phyloP scores from a whole-genome alignment of 805 yeast species.

The Barnettozyma siamensis region DNA sequence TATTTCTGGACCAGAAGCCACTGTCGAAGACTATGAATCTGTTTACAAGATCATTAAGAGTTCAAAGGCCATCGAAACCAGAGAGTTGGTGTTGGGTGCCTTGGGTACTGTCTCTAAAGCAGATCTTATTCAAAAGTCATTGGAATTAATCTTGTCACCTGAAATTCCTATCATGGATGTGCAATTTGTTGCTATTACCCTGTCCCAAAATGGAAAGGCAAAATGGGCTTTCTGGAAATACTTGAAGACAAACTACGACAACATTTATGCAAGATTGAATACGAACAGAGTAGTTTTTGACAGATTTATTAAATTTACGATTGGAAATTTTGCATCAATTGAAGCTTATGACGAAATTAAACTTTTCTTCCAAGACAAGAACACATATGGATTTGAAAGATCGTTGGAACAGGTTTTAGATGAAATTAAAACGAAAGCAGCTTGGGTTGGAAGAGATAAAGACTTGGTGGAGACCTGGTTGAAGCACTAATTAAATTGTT shows the following conservation, averaged over 20 bases:
- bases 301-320: conserved; percentile 57
- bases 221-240: conserved; percentile 65
- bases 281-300: conserved; percentile 76
- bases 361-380: conserved; percentile 43
- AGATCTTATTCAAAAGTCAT: conserved; percentile 46
- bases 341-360: conserved; percentile 45
- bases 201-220: conserved; percentile 58
- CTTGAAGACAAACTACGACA: conserved; percentile 67
- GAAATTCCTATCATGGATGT: conserved; percentile 65
- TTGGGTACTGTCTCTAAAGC: conserved; percentile 57
- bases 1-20: conserved; percentile 60
- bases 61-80: conserved; percentile 58
- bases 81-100: conserved; percentile 57
- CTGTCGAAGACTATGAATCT: conserved; percentile 53
- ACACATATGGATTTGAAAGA: conserved; percentile 58
- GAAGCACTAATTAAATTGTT: too few species aligned
- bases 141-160: conserved; percentile 48
- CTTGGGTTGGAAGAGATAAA: conserved; percentile 55
- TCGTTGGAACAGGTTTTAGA: conserved; percentile 59
- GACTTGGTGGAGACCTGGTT: conserved; percentile 46
- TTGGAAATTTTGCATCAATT: conserved; percentile 52
- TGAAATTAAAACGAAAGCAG: conserved; percentile 45
- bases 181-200: conserved; percentile 66
- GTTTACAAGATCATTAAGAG: conserved; percentile 51
- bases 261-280: conserved; percentile 58